Percentiles rank a stretch among this genome's conserved stretches.
These are phyloP conservation scores for Rosa chinensis DNA, from an alignment of 306 rosid species.

Conservation along the genomic window DNA sequence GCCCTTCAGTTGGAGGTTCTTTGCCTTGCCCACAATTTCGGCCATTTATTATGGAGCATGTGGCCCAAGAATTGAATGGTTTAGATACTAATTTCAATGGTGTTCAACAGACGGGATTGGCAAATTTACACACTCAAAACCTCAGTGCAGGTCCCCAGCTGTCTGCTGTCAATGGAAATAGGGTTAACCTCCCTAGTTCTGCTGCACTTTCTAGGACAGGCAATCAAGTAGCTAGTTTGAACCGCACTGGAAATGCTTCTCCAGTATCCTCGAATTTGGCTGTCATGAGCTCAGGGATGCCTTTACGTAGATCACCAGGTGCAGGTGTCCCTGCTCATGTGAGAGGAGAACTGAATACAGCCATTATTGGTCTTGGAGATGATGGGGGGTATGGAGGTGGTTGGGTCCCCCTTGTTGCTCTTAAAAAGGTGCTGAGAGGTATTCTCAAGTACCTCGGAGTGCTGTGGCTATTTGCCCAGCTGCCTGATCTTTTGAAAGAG, in stretches of 20 bases:
- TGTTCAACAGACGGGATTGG: slow-evolving; percentile 68
- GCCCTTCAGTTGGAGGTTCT: slow-evolving; percentile 85
- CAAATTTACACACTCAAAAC: slow-evolving; percentile 66
- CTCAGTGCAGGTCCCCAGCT: slow-evolving; percentile 59
- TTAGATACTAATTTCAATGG: slow-evolving; percentile 74
- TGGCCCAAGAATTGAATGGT: slow-evolving; percentile 95
- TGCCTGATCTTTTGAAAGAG: slow-evolving; percentile 91
- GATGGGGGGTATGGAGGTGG: slow-evolving; percentile 99
- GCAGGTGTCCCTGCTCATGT: slow-evolving; percentile 95
- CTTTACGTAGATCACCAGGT: slow-evolving; percentile 84
- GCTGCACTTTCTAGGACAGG: slow-evolving; percentile 76
- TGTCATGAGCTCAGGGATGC: slow-evolving; percentile 56
- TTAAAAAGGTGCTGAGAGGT: slow-evolving; percentile 95
- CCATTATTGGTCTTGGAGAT: slow-evolving; percentile 98
- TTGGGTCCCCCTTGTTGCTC: slow-evolving; percentile 99
- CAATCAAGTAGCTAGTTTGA: slow-evolving; percentile 68
- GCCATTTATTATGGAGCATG: slow-evolving; percentile 99
- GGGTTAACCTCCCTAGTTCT: slow-evolving; percentile 67
- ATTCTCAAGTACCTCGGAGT: slow-evolving; percentile 99
- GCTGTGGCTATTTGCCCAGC: slow-evolving; percentile 96
- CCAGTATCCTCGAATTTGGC: slow-evolving; percentile 81
- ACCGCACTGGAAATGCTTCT: slow-evolving; percentile 78
- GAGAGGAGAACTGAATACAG: slow-evolving; percentile 96
- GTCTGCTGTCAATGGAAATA: slow-evolving; percentile 72
- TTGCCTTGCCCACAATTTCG: slow-evolving; percentile 98